phyloP scores from a whole-genome alignment of 345 rosid genomes.

The Microthlaspi erraticum region DNA sequence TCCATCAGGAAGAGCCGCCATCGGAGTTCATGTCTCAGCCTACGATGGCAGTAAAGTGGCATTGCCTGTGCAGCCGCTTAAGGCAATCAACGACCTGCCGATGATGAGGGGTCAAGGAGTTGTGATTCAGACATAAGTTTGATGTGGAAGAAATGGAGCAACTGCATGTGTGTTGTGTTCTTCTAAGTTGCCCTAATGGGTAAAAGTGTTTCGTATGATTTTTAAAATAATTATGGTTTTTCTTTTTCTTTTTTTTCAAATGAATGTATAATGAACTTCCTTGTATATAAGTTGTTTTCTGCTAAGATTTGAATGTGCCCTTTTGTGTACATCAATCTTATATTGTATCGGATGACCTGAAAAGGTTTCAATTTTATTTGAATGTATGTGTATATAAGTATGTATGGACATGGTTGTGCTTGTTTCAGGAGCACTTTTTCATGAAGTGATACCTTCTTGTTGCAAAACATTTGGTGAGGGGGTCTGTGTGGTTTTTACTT shows the following conservation, averaged over 20 bases:
- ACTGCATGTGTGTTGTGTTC: not conserved
- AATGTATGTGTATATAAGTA: not conserved
- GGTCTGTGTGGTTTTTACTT: not conserved
- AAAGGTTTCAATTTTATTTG: not conserved
- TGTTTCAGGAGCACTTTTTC: not conserved
- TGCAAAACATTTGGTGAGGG: not conserved
- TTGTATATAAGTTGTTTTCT: not conserved
- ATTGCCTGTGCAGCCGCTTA: conserved; percentile 41
- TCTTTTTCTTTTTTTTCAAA: not conserved
- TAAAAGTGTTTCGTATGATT: conserved; percentile 17
- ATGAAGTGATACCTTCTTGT: not conserved
- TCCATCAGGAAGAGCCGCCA: conserved; percentile 95
- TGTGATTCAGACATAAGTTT: conserved; percentile 54
- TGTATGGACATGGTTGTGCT: not conserved
- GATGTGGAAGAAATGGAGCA: not conserved
- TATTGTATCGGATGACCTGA: not conserved
- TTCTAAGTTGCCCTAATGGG: conserved; percentile 7
- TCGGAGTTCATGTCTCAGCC: conserved; percentile 84
- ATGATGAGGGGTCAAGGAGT: conserved; percentile 59
- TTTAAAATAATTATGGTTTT: conserved; percentile 9
- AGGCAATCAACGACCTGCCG: conserved; percentile 49
- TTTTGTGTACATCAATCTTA: conserved; percentile 22
- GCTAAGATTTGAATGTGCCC: conserved; percentile 18
- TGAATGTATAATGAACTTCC: conserved; percentile 13
- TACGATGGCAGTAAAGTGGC: conserved; percentile 50